These are phyloP conservation scores for Starmerella vitae DNA, from an alignment of 805 yeast species.

Conservation along the genomic window DNA sequence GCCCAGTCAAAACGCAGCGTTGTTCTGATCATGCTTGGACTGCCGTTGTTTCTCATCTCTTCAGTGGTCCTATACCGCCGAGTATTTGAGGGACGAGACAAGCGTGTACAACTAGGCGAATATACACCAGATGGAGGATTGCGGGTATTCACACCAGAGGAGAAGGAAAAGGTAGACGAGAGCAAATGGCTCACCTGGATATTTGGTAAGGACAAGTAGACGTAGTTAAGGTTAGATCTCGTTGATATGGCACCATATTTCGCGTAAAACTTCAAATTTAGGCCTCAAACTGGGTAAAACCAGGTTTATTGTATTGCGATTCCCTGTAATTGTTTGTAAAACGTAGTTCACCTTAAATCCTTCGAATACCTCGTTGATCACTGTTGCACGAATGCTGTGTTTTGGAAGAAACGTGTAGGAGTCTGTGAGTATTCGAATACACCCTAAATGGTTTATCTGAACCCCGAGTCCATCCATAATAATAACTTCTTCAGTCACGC, in stretches of 20 bases:
- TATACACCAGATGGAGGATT: slow-evolving; percentile 34
- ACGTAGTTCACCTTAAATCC: slow-evolving; percentile 17
- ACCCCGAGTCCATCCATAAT: slow-evolving; percentile 14
- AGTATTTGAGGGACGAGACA: slow-evolving; percentile 32
- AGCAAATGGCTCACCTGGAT: slow-evolving; percentile 31
- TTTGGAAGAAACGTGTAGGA: slow-evolving; percentile 8
- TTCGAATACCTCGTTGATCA: slow-evolving; percentile 18
- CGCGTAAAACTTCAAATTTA: slow-evolving; percentile 1
- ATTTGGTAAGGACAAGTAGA: slow-evolving; percentile 32
- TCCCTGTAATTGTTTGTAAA: slow-evolving; percentile 7
- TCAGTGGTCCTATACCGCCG: slow-evolving; percentile 24
- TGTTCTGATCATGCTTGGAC: slow-evolving; percentile 24
- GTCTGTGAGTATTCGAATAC: slow-evolving; percentile 7
- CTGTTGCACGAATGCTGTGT: slow-evolving; percentile 5
- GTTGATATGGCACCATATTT: slow-evolving; percentile 9
- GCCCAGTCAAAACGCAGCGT: slow-evolving; percentile 19
- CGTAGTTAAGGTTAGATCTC: background rate
- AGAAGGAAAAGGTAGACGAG: slow-evolving; percentile 29
- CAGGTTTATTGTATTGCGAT: slow-evolving; percentile 7
- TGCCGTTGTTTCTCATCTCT: slow-evolving; percentile 24
- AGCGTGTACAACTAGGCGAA: slow-evolving; percentile 36
- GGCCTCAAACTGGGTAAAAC: slow-evolving; percentile 14
- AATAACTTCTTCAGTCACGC: slow-evolving; percentile 9
- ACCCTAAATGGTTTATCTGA: slow-evolving; percentile 11
- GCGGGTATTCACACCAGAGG: slow-evolving; percentile 34